Evolutionary conservation across 305 asterid species (phyloP), one percentile per base, ranked within the genome.

Genomic region (Plantago lanceolata): DNA sequence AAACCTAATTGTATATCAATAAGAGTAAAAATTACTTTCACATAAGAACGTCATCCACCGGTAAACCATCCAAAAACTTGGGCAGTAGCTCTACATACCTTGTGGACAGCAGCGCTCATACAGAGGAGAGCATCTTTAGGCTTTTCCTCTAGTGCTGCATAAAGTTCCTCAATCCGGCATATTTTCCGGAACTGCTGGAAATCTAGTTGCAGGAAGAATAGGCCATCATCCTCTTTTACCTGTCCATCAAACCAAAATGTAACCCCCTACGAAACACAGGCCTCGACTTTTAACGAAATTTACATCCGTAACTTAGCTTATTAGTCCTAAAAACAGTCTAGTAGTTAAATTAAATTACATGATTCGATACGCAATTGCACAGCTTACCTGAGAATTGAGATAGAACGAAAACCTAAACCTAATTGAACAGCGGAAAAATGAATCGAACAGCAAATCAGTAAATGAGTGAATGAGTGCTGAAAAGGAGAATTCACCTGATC

Each of bases 101-200:
- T 85, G 82, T 93, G 97, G 67, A 84, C 52, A 52, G 97, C 96
- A 47, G 88, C 94, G 76, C 90, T 73, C 88, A 92, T 70, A 77
- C 97, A 93, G 67, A 85, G 68, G 67, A 89, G 75, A 69, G 92
- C 89, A 68, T 85, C 92, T 80, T 79, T 87, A 26, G 97, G 95
- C 31, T 75, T 93, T 75, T 78, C 89, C 61, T 80, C 90, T 64
- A 89, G 63, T 43, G 78, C 64, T 26, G 66, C 73, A 65, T 76
- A 87, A 72, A 93, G 79, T 19, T 79, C 87, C 61, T 74, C 74
- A 5, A 83, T 37, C 59, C 68, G 72, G 71, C 87, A 85, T 63
- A 70, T 79, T 79, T 84, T 86, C 62, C 73, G 81, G 51, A 93
- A 89, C 48, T 84, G 89, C 82, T 87, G 88, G 72, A 93, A 84